These are phyloP conservation scores for Colletotrichum lini DNA, from an alignment of 2,329 filamentous ascomycete species.

Conservation along the genomic window DNA sequence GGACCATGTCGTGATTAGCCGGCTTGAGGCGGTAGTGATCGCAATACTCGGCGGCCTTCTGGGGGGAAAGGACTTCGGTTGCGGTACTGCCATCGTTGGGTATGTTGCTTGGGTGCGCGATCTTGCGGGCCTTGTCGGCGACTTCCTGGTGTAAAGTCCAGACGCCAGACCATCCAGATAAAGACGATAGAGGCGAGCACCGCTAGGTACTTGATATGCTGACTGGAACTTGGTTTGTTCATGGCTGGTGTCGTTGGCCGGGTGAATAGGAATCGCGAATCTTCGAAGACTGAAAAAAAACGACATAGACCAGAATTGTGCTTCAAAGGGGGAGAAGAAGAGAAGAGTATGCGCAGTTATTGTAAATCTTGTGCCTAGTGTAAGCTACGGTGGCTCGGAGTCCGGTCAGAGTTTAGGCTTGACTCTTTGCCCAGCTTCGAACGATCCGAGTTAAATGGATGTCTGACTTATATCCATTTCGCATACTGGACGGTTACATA, in stretches of 20 bases:
- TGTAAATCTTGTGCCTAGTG: neutral
- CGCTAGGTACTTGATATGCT: constrained; percentile 35
- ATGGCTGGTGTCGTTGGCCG: neutral
- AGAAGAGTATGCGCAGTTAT: neutral
- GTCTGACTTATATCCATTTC: neutral
- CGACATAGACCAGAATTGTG: neutral
- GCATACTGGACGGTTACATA: neutral
- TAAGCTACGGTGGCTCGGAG: too few relatives aligned
- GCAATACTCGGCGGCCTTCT: constrained; percentile 49
- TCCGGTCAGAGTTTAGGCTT: neutral
- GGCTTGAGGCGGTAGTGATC: constrained; percentile 56
- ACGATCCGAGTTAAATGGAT: neutral
- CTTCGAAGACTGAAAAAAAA: too few relatives aligned
- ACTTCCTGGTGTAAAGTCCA: constrained; percentile 28
- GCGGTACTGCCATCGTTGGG: constrained; percentile 14
- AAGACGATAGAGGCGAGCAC: constrained; percentile 30
- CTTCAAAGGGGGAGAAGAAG: neutral
- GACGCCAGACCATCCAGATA: constrained; percentile 36
- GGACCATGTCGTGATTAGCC: constrained; percentile 46
- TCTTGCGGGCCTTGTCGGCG: constrained; percentile 24
- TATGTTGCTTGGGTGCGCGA: neutral
- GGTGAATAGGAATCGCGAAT: neutral
- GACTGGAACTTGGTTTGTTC: constrained; percentile 10
- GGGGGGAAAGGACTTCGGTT: constrained; percentile 25
- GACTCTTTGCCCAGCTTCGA: neutral